Conservation (phyloP, 2,329 filamentous ascomycete genomes). For the Gremmenia infestans region DNA sequence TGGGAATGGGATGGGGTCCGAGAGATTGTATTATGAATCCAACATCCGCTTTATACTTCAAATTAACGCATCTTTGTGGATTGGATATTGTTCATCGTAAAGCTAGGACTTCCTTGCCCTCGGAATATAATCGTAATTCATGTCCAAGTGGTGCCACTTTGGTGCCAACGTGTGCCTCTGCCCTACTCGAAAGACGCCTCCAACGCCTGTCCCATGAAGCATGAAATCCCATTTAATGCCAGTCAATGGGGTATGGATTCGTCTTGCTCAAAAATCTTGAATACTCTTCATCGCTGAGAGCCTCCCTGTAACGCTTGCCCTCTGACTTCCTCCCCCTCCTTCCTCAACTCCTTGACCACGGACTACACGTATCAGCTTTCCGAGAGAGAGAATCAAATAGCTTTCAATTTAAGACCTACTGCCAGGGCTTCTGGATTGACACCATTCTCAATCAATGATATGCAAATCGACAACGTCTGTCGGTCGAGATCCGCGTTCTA, state of each 20-base stretch:
- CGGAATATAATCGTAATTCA: no score
- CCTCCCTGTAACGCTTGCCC: conserved; percentile 3
- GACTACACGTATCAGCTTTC: conserved; percentile 21
- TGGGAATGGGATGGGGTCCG: neutral
- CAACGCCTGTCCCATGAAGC: neutral
- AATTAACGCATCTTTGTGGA: no score
- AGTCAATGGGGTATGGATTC: neutral
- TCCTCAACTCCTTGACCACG: conserved; percentile 30
- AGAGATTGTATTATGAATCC: neutral
- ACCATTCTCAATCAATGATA: conserved; percentile 94
- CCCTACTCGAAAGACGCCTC: neutral
- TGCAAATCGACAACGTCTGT: conserved; percentile 86
- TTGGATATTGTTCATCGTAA: no score
- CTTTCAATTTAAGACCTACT: conserved; percentile 47
- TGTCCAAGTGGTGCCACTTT: no score
- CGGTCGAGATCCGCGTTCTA: conserved; percentile 94
- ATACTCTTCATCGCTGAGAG: neutral
- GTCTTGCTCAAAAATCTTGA: neutral
- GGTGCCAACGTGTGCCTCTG: neutral
- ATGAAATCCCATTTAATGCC: neutral
- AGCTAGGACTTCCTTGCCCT: no score
- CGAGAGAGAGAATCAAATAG: no score
- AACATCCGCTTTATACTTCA: no score
- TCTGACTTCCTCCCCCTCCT: conserved; percentile 27
- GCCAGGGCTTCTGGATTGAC: conserved; percentile 93